Base-by-base conservation (phyloP, 192 early-diverging fungal genomes). In the Chytriomyces sp. region DNA sequence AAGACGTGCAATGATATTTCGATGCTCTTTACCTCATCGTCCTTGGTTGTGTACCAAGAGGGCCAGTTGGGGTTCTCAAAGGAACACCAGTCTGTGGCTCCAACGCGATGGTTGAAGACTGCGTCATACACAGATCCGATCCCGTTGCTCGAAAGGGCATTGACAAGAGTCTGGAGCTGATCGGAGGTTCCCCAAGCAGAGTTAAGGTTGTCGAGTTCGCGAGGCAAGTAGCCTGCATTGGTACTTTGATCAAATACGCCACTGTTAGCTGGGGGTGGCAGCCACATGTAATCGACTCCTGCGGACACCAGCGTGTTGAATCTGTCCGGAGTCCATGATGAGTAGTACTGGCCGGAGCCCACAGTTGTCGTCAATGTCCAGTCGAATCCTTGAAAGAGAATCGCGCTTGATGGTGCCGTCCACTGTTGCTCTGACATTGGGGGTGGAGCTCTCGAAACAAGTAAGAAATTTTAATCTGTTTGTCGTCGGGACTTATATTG, bases 71-170 rank as follows among this genome's bases (percentile, higher is more conserved):
- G 55, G 28, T 70, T 37, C 6, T 25, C 22, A 32, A 64, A 70
- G 31, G 22, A 41, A 0, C 25, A 31, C 67, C 67, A 70, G 26
- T 25, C 31, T 17, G 30, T 26, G 26, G 25, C 8, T 32, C 67
- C 67, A 8, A 70, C 58, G 14, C 67, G 67, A 36, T 70, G 67
- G 25, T 70, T 70, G 4, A 70, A 31, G 37, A 70, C 67, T 26
- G 56, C 33, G 36, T 70, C 67, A n/a, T 49, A 49, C 19, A 70
- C 59, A 30, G 67, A 7, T 17, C 8, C 12, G 19, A 70, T 31
- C 0, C 52, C 52, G 4, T 19, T 34, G 36, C 28, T 39, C 7
- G 25, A 30, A 14, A 70, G 10, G 3, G 26, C 38, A 6, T 26
- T 17, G 22, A 70, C 19, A 19, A 61, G 19, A 26, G 67, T 4